A percentile compares a stretch with the other conserved stretches of the same genome.
Evolutionary conservation across 192 early-diverging fungal species (phyloP).

Genomic region (Backusella luteola): DNA sequence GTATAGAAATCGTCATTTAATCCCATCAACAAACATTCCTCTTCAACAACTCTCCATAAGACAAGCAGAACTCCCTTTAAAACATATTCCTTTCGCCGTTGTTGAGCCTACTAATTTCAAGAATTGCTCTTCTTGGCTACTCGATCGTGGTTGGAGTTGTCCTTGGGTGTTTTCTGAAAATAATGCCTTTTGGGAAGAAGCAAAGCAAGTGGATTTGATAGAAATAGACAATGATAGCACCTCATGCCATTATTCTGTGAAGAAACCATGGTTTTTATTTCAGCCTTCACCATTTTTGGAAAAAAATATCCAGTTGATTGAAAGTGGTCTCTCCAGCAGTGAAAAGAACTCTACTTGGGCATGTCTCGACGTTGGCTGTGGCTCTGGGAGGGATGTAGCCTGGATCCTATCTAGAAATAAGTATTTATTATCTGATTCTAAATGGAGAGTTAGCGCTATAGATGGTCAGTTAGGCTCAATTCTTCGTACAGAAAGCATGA

Average conservation of each 20-base stretch:
- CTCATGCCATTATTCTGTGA: slow-evolving; percentile 1
- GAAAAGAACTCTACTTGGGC: background rate
- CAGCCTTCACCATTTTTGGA: slow-evolving; percentile 33
- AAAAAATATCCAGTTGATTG: slow-evolving; percentile 23
- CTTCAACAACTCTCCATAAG: slow-evolving; percentile 16
- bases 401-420: slow-evolving; percentile 33
- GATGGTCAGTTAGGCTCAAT: slow-evolving; percentile 19
- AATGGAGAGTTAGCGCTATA: slow-evolving; percentile 33
- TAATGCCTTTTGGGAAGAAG: slow-evolving; percentile 9
- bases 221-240: background rate
- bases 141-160: slow-evolving; percentile 34
- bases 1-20: slow-evolving; percentile 19
- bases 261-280: slow-evolving; percentile 27
- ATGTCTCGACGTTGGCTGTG: slow-evolving; percentile 43
- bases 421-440: background rate
- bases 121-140: slow-evolving; percentile 18
- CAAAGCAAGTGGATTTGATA: background rate
- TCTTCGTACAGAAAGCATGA: slow-evolving; percentile 23
- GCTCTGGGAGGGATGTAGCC: slow-evolving; percentile 35
- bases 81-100: slow-evolving; percentile 38
- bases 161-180: slow-evolving; percentile 30
- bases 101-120: slow-evolving; percentile 22
- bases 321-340: slow-evolving; percentile 5
- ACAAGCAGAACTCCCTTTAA: slow-evolving; percentile 39
- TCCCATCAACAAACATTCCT: slow-evolving; percentile 42